phyloP scores from a whole-genome alignment of 2,329 filamentous ascomycete genomes.

The Penicillium olsonii region DNA sequence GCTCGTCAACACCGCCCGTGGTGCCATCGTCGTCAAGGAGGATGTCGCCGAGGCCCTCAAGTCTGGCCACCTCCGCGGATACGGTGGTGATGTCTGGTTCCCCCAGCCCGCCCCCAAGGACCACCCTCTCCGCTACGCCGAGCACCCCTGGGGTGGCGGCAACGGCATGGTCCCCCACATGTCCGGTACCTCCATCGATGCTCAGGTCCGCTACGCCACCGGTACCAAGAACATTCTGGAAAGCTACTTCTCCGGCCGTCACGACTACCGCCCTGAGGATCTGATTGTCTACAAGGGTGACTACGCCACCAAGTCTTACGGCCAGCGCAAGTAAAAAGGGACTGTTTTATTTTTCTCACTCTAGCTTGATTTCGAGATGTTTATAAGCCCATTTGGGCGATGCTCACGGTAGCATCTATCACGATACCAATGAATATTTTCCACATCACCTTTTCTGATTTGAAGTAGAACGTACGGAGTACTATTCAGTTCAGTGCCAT shows the following conservation, averaged over 20 bases:
- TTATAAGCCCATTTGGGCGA: constrained; percentile 16
- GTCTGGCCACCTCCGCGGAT: constrained; percentile 68
- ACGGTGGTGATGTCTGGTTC: constrained; percentile 71
- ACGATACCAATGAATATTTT: constrained; percentile 29
- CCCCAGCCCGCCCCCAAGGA: constrained; percentile 93
- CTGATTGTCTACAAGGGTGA: constrained; percentile 87
- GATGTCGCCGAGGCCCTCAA: constrained; percentile 94
- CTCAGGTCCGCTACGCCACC: constrained; percentile 86
- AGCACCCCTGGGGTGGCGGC: constrained; percentile 93
- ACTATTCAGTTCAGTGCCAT: not conserved
- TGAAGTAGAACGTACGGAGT: no score
- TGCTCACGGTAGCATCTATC: constrained; percentile 19
- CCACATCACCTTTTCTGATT: not conserved
- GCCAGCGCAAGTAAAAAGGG: constrained; percentile 59
- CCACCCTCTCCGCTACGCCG: constrained; percentile 86
- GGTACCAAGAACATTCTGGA: constrained; percentile 88
- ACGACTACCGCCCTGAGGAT: constrained; percentile 88
- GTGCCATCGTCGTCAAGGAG: constrained; percentile 99
- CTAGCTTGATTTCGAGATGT: constrained; percentile 15
- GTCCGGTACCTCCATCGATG: constrained; percentile 97
- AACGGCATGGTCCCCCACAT: constrained; percentile 99
- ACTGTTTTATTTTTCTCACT: not conserved
- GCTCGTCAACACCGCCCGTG: constrained; percentile 98
- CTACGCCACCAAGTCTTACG: constrained; percentile 94
- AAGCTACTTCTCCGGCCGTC: constrained; percentile 82